phyloP scores from a whole-genome alignment of 2,329 filamentous ascomycete species.

The Aspergillus proliferans region DNA sequence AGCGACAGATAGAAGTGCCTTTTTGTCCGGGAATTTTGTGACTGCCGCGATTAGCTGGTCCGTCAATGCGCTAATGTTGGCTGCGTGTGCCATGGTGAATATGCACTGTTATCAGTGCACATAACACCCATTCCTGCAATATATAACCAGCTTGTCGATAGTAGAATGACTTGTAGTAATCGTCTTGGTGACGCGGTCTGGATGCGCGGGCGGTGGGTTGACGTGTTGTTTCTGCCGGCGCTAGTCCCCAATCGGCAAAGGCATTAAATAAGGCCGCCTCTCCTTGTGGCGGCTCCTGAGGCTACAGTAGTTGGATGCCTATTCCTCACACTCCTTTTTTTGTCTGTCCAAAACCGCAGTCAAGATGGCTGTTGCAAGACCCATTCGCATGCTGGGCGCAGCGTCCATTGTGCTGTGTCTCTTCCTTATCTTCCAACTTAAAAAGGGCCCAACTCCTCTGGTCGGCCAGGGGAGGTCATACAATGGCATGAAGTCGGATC shows the following conservation, averaged over 20 bases:
- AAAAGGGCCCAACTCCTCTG: conserved; percentile 47
- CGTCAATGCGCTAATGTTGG: conserved; percentile 57
- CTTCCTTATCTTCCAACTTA: conserved; percentile 72
- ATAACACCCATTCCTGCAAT: background rate
- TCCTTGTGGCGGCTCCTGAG: background rate
- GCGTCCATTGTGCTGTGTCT: conserved; percentile 66
- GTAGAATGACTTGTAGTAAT: background rate
- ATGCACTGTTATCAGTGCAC: background rate
- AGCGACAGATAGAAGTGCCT: conserved; percentile 37
- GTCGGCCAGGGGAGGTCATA: conserved; percentile 36
- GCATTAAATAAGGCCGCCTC: background rate
- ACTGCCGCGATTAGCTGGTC: conserved; percentile 66
- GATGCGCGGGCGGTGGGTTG: background rate
- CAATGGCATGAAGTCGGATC: conserved; percentile 67
- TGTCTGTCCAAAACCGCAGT: conserved; percentile 18
- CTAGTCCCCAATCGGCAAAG: conserved; percentile 18
- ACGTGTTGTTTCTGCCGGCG: conserved; percentile 10
- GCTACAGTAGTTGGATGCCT: background rate
- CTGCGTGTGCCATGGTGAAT: conserved; percentile 61
- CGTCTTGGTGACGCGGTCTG: background rate
- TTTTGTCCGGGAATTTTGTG: conserved; percentile 42
- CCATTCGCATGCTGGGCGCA: conserved; percentile 71
- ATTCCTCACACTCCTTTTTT: background rate
- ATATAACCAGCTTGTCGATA: background rate
- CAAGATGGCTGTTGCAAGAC: conserved; percentile 75